Conservation (phyloP, 169 alveolate genomes). For the Eimeria acervulina region DNA sequence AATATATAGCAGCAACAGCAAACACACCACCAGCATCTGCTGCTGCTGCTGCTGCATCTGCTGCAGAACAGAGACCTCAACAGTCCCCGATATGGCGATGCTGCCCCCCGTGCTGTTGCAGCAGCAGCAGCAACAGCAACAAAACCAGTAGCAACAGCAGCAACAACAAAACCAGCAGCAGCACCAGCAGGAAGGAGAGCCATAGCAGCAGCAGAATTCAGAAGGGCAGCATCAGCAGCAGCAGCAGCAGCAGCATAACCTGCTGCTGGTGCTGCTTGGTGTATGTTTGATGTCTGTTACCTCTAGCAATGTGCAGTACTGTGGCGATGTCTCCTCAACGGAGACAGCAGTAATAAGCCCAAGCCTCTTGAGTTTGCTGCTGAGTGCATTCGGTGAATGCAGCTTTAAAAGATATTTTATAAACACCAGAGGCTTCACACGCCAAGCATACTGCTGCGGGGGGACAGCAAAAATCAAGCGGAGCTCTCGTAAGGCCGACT, state of each 20-base stretch:
- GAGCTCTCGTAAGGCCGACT: conserved; percentile 14
- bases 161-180: not conserved
- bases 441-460: conserved; percentile 40
- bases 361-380: conserved; percentile 86
- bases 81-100: too few relatives aligned
- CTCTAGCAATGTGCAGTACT: conserved; percentile 73
- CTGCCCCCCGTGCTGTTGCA: not conserved
- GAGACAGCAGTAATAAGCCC: conserved; percentile 85
- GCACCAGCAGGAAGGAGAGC: not conserved
- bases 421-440: conserved; percentile 25
- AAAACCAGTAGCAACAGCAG: not conserved
- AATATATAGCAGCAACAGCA: not conserved
- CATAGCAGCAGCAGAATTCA: conserved; percentile 2
- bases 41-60: conserved; percentile 20
- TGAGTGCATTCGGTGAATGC: conserved; percentile 90
- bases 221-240: not conserved
- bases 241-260: not conserved
- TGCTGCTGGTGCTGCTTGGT: not conserved
- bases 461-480: conserved; percentile 61
- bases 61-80: too few relatives aligned
- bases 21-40: not conserved
- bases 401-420: conserved; percentile 86
- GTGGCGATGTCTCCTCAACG: conserved; percentile 7
- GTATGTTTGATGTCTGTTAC: not conserved
- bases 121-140: not conserved